A percentile compares a stretch with the other conserved stretches of the same genome.
Evolutionary conservation across 2,329 filamentous ascomycete species (phyloP).

Genomic region (Epicoccum sorghinum): DNA sequence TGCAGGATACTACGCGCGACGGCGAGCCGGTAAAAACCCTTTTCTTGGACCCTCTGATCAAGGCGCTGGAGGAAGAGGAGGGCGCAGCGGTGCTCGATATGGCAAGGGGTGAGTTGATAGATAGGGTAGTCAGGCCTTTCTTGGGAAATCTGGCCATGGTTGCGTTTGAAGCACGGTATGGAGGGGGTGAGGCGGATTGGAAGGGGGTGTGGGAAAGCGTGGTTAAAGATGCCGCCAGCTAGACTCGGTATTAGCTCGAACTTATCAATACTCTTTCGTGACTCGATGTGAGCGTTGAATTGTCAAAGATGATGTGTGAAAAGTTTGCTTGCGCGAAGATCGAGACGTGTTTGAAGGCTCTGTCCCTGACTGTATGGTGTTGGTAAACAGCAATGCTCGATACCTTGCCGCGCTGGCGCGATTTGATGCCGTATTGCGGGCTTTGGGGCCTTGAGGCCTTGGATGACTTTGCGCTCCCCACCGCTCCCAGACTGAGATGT

Average conservation of each 20-base stretch:
- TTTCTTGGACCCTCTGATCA: conserved; percentile 52
- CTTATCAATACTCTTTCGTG: no score
- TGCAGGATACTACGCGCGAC: neutral
- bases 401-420: no score
- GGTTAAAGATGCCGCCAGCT: conserved; percentile 34
- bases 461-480: no score
- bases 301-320: no score
- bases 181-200: conserved; percentile 64
- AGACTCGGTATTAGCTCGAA: neutral
- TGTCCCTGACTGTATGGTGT: no score
- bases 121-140: conserved; percentile 82
- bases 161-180: conserved; percentile 91
- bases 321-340: no score
- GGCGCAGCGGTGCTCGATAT: conserved; percentile 58
- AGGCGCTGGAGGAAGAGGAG: conserved; percentile 42
- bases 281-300: no score
- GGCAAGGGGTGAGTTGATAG: conserved; percentile 67
- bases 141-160: conserved; percentile 91
- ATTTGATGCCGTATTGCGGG: no score
- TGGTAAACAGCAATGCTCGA: no score
- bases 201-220: conserved; percentile 41
- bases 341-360: no score
- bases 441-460: no score
- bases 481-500: no score
- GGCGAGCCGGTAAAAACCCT: conserved; percentile 42